Evolutionary conservation across 2,329 filamentous ascomycete genomes (phyloP).

Genomic region (Penicillium sp.): DNA sequence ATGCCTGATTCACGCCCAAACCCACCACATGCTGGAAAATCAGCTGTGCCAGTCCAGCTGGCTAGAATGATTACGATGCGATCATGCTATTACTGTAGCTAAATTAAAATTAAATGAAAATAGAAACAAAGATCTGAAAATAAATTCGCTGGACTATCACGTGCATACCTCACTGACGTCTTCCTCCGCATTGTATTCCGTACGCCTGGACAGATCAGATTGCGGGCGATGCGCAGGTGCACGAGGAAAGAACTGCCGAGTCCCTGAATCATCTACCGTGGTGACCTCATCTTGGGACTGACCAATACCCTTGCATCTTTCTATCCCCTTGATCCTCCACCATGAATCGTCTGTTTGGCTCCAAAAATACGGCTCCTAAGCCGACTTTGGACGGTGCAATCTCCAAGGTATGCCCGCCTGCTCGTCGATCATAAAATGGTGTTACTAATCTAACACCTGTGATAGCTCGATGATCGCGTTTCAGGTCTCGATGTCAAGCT

Average conservation of each 20-base stretch:
- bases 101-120: too few relatives aligned
- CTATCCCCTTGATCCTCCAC: constrained; percentile 21
- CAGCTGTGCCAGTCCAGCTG: too few relatives aligned
- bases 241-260: constrained; percentile 1
- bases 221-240: too few relatives aligned
- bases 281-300: not conserved
- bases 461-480: constrained; percentile 69
- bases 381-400: constrained; percentile 81
- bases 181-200: constrained; percentile 13
- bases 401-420: constrained; percentile 56
- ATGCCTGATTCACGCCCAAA: constrained; percentile 10
- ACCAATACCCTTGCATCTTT: constrained; percentile 4
- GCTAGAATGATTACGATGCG: too few relatives aligned
- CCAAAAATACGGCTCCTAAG: constrained; percentile 80
- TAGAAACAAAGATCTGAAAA: too few relatives aligned
- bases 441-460: not conserved
- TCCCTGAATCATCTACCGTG: not conserved
- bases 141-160: too few relatives aligned
- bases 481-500: constrained; percentile 91
- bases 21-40: not conserved
- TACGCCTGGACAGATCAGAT: constrained; percentile 2
- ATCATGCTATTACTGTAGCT: too few relatives aligned
- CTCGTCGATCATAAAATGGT: not conserved
- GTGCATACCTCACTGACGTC: constrained; percentile 12
- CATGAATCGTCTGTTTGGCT: constrained; percentile 96